Evolutionary conservation across 371 early-diverging fungal genomes (phyloP).

Genomic region (Rhizomucor pusillus): DNA sequence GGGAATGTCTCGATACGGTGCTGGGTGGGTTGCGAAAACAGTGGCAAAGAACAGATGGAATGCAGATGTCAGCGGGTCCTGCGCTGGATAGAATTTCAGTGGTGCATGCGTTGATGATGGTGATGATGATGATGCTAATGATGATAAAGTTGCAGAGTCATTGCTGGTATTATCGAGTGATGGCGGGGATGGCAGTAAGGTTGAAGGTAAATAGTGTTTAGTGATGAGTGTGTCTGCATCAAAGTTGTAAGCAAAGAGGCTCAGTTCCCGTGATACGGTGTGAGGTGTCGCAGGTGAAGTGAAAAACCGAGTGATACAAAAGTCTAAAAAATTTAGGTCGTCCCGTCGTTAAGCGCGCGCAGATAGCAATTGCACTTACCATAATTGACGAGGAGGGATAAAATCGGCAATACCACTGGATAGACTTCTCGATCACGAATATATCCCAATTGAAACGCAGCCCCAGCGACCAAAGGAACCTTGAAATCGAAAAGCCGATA

Average conservation of each 20-base stretch:
- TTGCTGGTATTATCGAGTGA: constrained; percentile 10
- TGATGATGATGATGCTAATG: not conserved
- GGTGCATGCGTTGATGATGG: not conserved
- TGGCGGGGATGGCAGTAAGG: constrained; percentile 15
- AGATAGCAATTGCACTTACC: constrained; percentile 21
- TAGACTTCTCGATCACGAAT: constrained; percentile 35
- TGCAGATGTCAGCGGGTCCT: constrained; percentile 37
- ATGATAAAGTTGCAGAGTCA: not conserved
- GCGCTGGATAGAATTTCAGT: constrained; percentile 35
- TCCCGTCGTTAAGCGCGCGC: constrained; percentile 1
- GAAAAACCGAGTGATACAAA: constrained; percentile 31
- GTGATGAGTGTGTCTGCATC: constrained; percentile 38
- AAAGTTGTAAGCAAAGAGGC: constrained; percentile 43
- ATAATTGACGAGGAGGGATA: constrained; percentile 45
- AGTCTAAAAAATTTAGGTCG: constrained; percentile 21
- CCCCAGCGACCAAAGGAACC: constrained; percentile 30
- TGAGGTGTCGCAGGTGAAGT: constrained; percentile 16
- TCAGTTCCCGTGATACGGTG: constrained; percentile 33
- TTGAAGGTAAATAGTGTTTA: constrained; percentile 27
- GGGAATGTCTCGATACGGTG: constrained; percentile 35
- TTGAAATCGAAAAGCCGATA: constrained; percentile 3
- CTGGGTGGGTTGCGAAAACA: constrained; percentile 42
- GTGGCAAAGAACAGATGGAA: constrained; percentile 47
- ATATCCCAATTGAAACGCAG: constrained; percentile 38
- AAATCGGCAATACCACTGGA: constrained; percentile 42